Evolutionary conservation across 176 grass and related monocot species (phyloP).

Genomic region (Calamus simplicifolius): DNA sequence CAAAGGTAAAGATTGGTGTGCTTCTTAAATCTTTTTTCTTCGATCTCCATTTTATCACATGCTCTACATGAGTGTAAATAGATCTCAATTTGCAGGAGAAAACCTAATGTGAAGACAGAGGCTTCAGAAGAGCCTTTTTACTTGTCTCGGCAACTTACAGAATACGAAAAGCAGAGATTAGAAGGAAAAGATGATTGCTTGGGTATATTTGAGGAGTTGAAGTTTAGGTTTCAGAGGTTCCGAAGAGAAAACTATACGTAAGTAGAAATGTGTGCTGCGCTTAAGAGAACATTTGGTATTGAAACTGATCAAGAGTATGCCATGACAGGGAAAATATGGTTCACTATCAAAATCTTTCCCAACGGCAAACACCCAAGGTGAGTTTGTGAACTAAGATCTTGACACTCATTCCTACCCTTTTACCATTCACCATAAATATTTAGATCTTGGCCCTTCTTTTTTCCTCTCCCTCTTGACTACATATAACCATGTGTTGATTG

Average conservation of each 20-base stretch:
- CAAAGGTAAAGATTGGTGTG: too few species aligned
- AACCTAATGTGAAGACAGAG: conserved; percentile 24
- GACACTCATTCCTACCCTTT: too few species aligned
- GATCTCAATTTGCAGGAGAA: conserved; percentile 44
- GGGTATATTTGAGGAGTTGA: conserved; percentile 52
- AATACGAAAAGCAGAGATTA: conserved; percentile 34
- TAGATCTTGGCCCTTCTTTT: too few species aligned
- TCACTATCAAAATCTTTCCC: conserved; percentile 60
- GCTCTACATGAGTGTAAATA: background rate
- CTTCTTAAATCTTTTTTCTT: too few species aligned
- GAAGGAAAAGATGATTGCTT: conserved; percentile 17
- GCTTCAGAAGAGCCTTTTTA: conserved; percentile 40
- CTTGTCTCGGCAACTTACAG: conserved; percentile 34
- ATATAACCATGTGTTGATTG: too few species aligned
- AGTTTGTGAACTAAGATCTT: background rate
- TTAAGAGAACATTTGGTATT: too few species aligned
- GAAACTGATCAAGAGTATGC: conserved; percentile 22
- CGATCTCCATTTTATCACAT: too few species aligned
- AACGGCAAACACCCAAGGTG: conserved; percentile 83
- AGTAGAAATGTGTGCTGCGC: conserved; percentile 25
- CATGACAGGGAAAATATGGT: conserved; percentile 38
- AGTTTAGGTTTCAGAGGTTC: conserved; percentile 75
- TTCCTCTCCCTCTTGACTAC: too few species aligned
- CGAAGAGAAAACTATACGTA: conserved; percentile 61
- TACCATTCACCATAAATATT: too few species aligned